Evolutionary conservation across 352 stramenopile species (phyloP).

Genomic region (Pythium coloratum): DNA sequence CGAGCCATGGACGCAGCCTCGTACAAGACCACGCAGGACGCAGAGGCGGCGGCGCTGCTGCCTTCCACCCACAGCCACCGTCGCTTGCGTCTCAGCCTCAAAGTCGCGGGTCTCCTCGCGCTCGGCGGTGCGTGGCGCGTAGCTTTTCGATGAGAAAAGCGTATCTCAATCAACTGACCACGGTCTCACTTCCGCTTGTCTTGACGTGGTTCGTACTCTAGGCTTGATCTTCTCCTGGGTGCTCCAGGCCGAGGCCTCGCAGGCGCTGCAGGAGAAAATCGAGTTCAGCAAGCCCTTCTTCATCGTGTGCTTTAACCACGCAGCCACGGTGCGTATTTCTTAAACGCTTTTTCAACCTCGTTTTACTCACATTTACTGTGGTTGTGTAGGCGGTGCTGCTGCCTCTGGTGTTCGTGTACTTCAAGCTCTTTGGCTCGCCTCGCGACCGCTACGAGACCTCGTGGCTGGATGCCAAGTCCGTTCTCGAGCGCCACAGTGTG

Average conservation of each 20-base stretch:
- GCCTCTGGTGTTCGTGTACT: constrained; percentile 36
- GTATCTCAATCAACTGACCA: neutral
- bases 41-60: constrained; percentile 6
- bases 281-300: constrained; percentile 55
- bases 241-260: constrained; percentile 28
- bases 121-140: neutral
- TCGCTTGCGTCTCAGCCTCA: constrained; percentile 5
- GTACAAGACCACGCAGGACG: neutral
- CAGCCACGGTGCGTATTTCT: constrained; percentile 21
- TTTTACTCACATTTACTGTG: neutral
- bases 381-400: constrained; percentile 35
- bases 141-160: neutral
- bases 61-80: neutral
- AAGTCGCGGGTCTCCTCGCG: constrained; percentile 10
- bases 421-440: constrained; percentile 24
- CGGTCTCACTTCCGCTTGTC: neutral
- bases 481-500: constrained; percentile 39
- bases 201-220: no score
- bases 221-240: constrained; percentile 32
- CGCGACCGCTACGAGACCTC: constrained; percentile 24
- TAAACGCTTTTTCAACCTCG: neutral
- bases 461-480: constrained; percentile 22
- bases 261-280: constrained; percentile 25
- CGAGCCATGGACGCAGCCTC: neutral
- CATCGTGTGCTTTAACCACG: constrained; percentile 59